Conservation (phyloP, 345 rosid species). For the Brassica carinata region DNA sequence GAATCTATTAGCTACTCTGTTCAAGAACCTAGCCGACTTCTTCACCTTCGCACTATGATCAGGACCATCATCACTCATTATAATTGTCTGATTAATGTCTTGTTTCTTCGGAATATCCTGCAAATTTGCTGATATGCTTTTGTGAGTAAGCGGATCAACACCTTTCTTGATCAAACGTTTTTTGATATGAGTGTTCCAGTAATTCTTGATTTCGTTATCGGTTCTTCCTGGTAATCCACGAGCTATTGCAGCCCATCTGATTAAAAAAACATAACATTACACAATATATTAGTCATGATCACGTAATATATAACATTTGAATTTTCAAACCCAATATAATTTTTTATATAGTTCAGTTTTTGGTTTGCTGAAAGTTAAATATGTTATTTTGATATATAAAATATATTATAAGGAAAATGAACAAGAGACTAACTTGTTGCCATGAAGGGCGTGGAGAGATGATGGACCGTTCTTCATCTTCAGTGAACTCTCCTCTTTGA, state of each 20-base stretch:
- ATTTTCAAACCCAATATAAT: not conserved
- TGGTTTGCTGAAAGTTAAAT: not conserved
- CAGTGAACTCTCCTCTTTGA: conserved; percentile 54
- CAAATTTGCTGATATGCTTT: not conserved
- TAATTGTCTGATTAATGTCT: not conserved
- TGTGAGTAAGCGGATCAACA: conserved; percentile 39
- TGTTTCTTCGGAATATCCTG: not conserved
- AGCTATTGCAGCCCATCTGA: conserved; percentile 49
- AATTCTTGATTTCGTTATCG: conserved; percentile 44
- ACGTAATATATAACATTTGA: not conserved
- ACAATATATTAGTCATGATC: conserved; percentile 9
- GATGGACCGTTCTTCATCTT: conserved; percentile 46
- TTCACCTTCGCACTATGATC: conserved; percentile 17
- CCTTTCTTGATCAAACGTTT: conserved; percentile 41
- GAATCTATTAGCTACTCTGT: conserved; percentile 38
- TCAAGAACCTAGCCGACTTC: conserved; percentile 28
- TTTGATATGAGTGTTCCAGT: conserved; percentile 44
- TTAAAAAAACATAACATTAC: conserved; percentile 10
- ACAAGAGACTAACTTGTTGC: conserved; percentile 48
- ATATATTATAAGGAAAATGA: not conserved
- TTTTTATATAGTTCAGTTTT: not conserved
- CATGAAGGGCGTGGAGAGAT: conserved; percentile 49
- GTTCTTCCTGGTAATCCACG: conserved; percentile 44
- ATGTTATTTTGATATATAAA: not conserved
- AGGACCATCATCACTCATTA: not conserved